Base-by-base conservation (phyloP, 208 protist species). In the Leishmania lainsoni region DNA sequence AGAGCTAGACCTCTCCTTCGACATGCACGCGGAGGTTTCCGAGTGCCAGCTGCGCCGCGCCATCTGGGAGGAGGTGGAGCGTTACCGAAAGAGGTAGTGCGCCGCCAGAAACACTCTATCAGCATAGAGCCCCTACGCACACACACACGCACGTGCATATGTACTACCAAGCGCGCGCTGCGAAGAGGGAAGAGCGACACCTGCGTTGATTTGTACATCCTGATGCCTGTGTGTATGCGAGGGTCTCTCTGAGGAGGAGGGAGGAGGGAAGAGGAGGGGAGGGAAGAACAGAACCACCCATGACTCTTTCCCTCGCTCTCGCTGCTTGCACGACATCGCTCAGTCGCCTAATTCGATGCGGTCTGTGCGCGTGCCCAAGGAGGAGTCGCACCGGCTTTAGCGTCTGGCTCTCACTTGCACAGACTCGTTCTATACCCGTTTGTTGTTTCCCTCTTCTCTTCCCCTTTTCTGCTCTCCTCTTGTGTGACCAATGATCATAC, bases 1-100 rank as follows among this genome's bases (percentile, higher is more conserved):
- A 14, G 87, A 87, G 26, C 59, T 93, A 1, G 92, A 98, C 76
- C 71, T 95, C 48, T 86, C 81, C 16, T 95, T 96, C 81, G 95
- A 97, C 86, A 87, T 97, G 80, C 92, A 95, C 83, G 89, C 91
- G 0, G 92, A 98, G 68, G 91, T 97, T 58, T 98, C 93, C n/a
- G 92, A 98, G 84, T 89, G 81, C 35, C 92, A 96, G 78, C 88
- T 97, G 71, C 91, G 94, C 9, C 92, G 91, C 45, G 80, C 79
- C 59, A 95, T 97, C 59, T 97, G 92, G 90, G 86, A 90, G 68
- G 94, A 97, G 79, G 83, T 96, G 20, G 78, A 87, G 35, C 54
- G 90, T 78, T 97, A 97, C 81, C 81, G 86, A 45, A 83, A 82
- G 70, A 84, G 87, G 51, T 68, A 68, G 29, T 35, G 61, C 29